These are phyloP conservation scores for Guyanaporus albipodus DNA, from an alignment of 768 basidiomycete species.

Conservation along the genomic window DNA sequence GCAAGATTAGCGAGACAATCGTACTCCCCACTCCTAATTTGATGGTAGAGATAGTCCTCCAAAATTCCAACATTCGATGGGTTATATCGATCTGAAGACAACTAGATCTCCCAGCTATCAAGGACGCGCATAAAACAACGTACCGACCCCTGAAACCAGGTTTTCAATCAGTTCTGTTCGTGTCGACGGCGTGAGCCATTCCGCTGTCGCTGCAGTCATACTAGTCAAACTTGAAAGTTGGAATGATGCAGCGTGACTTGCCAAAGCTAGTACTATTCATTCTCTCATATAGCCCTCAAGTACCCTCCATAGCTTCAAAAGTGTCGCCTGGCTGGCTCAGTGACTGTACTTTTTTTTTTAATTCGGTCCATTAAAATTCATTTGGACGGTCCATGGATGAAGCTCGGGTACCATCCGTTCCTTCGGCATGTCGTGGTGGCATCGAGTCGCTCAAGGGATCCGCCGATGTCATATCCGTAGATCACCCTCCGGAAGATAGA, in stretches of 20 bases:
- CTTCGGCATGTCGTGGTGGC: background rate
- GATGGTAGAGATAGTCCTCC: slow-evolving; percentile 95
- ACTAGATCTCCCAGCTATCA: background rate
- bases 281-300: too few relatives aligned
- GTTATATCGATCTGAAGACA: slow-evolving; percentile 84
- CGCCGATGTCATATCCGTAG: slow-evolving; percentile 10
- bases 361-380: background rate
- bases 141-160: slow-evolving; percentile 87
- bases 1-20: slow-evolving; percentile 95
- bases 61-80: slow-evolving; percentile 90
- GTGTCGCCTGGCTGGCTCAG: too few relatives aligned
- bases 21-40: slow-evolving; percentile 87
- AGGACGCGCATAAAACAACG: slow-evolving; percentile 25
- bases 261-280: too few relatives aligned
- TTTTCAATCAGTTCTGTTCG: slow-evolving; percentile 87
- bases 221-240: slow-evolving; percentile 3
- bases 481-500: slow-evolving; percentile 2
- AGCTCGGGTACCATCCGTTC: background rate
- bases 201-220: slow-evolving; percentile 40
- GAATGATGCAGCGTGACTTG: slow-evolving; percentile 1
- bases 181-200: slow-evolving; percentile 72
- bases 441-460: slow-evolving; percentile 4
- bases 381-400: background rate
- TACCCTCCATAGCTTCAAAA: too few relatives aligned
- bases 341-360: too few relatives aligned